A percentile compares a stretch with the other conserved stretches of the same genome.
These are phyloP conservation scores for Sarocladium oryzae DNA, from an alignment of 2,329 filamentous ascomycete species.

Conservation along the genomic window DNA sequence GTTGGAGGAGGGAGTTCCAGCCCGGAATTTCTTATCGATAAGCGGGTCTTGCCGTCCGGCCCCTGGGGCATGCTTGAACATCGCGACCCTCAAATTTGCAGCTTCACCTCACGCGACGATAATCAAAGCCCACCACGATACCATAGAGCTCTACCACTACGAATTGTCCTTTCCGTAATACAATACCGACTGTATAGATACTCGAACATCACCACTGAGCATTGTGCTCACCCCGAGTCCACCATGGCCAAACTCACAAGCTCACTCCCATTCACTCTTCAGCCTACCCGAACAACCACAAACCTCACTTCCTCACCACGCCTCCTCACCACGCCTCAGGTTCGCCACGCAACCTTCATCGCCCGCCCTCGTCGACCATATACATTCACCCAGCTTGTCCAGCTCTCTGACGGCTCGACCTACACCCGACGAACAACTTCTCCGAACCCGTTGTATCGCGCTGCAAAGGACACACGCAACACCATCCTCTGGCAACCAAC, in stretches of 20 bases:
- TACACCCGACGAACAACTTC: conserved; percentile 75
- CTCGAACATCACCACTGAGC: conserved; percentile 9
- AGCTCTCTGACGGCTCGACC: conserved; percentile 83
- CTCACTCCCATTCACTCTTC: conserved; percentile 12
- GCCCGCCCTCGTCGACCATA: conserved; percentile 86
- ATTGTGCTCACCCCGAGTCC: conserved; percentile 20
- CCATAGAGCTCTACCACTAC: conserved; percentile 13
- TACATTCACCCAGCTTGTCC: conserved; percentile 94
- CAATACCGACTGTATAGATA: background rate
- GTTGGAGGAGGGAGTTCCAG: no score
- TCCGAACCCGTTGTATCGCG: conserved; percentile 53
- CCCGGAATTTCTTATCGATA: conserved; percentile 6
- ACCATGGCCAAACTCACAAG: conserved; percentile 21
- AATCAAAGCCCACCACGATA: conserved; percentile 7
- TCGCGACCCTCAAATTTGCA: conserved; percentile 9
- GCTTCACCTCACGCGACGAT: conserved; percentile 5
- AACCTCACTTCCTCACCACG: conserved; percentile 17
- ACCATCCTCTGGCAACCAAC: conserved; percentile 86
- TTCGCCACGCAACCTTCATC: conserved; percentile 78
- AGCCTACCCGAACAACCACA: conserved; percentile 12
- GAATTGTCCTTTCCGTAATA: background rate
- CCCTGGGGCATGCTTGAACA: background rate
- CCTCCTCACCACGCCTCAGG: conserved; percentile 41
- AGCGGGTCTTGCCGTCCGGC: conserved; percentile 7
- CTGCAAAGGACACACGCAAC: conserved; percentile 80